Evolutionary conservation across 208 protist genomes (phyloP), one percentile per base, ranked within the genome.

Genomic region (Leishmania tarentolae): DNA sequence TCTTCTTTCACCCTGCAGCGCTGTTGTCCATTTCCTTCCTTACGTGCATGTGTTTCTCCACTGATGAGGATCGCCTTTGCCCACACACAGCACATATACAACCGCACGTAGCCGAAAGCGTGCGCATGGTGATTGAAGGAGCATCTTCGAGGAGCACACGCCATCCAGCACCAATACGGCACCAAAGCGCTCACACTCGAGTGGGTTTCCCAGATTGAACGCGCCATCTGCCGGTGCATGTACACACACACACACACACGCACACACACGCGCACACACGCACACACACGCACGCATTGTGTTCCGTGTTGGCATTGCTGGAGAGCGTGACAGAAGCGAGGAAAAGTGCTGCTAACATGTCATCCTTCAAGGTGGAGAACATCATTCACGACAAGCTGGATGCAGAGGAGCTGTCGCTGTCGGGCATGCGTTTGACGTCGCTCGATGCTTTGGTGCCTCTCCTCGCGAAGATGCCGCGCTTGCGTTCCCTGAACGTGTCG

Each of bases 361-460:
- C 83, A 19, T 81, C 78, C 37, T 76, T 77, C 37, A 80, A 75
- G 47, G 79, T 71, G 7, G 86, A 83, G 50, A 83, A 73, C 35
- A 72, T 79, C 35, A 85, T 91, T 28, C 83, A 61, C 46, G 72
- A 79, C 19, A 76, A 81, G 57, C 50, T 81, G 19, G 73, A 84
- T 19, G 85, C 84, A 9, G 80, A 85, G 65, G 76, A 87, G 82
- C 53, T 93, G 19, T 83, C 83, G 31, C 82, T 96, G 9, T 71
- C 83, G 19, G 83, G 78, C 15, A 61, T 90, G 53, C 87, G 80
- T 4, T 75, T 97, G 28, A 83, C 73, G 21, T 86, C 87, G 9
- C 82, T 97, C 15, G 82, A 85, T 24, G 83, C 88, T 8, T 53
- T 95, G 44, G 50, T 94, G 46, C 87, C 89, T 13, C 75, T 92